A percentile compares a stretch with the other conserved stretches of the same genome.
Conservation (phyloP, 768 basidiomycete genomes). For the Phlebiopsis flavidoalba region DNA sequence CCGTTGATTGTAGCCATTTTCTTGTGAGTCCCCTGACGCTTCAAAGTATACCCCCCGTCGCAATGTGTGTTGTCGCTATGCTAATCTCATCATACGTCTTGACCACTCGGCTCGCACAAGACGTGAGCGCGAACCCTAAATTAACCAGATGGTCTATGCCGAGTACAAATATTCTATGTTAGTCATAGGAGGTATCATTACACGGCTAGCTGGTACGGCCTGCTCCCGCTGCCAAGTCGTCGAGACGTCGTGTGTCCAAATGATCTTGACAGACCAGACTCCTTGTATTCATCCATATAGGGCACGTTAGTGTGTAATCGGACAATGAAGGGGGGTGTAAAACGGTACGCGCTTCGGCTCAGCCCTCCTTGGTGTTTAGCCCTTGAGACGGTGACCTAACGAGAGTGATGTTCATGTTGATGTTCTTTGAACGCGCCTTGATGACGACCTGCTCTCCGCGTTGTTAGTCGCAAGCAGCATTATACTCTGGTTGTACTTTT, state of each 20-base stretch:
- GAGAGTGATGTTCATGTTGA: constrained; percentile 78
- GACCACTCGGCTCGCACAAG: constrained; percentile 5
- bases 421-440: constrained; percentile 85
- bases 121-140: not conserved
- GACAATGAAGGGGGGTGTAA: not conserved
- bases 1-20: constrained; percentile 12
- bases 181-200: constrained; percentile 14
- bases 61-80: constrained; percentile 7
- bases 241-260: constrained; percentile 88
- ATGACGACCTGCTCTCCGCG: constrained; percentile 98
- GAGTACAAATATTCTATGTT: not conserved
- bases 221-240: constrained; percentile 86
- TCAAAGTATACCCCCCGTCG: constrained; percentile 3
- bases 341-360: constrained; percentile 95
- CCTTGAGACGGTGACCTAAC: constrained; percentile 95
- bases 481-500: constrained; percentile 45
- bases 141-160: not conserved
- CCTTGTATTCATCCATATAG: constrained; percentile 83
- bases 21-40: constrained; percentile 3
- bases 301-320: constrained; percentile 2
- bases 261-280: constrained; percentile 91
- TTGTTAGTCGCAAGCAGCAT: constrained; percentile 99
- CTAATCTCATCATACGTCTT: not conserved
- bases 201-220: constrained; percentile 65
- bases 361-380: constrained; percentile 91